Evolutionary conservation across 2,329 filamentous ascomycete genomes (phyloP).

Genomic region (Aureobasidium melanogenum): DNA sequence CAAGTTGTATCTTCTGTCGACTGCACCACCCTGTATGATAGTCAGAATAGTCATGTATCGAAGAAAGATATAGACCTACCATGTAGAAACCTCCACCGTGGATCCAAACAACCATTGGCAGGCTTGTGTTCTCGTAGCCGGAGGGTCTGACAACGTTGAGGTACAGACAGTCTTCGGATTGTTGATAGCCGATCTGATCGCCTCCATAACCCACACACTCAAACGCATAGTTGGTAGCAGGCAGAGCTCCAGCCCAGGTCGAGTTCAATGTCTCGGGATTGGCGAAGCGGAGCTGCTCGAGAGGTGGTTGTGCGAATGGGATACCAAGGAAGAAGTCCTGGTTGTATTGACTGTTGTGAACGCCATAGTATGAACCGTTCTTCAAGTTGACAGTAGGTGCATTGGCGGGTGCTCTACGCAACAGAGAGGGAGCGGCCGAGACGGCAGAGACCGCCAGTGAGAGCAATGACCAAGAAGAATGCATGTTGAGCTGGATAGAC

Average conservation of each 20-base stretch:
- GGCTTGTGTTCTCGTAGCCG: constrained; percentile 32
- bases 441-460: constrained; percentile 1
- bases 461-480: constrained; percentile 5
- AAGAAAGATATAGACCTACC: background rate
- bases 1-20: constrained; percentile 53
- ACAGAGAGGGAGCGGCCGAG: constrained; percentile 1
- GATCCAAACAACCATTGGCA: constrained; percentile 55
- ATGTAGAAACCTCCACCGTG: constrained; percentile 28
- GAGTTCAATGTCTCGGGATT: constrained; percentile 17
- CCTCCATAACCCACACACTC: constrained; percentile 28
- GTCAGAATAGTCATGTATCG: background rate
- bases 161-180: constrained; percentile 48
- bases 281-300: constrained; percentile 17
- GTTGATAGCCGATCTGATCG: constrained; percentile 20
- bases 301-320: constrained; percentile 20
- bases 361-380: constrained; percentile 36
- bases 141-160: constrained; percentile 51
- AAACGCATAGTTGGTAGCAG: constrained; percentile 30
- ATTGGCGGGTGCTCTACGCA: background rate
- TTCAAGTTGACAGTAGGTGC: constrained; percentile 29
- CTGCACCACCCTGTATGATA: constrained; percentile 33
- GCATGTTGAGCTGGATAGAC: background rate
- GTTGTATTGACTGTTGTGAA: constrained; percentile 29
- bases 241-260: constrained; percentile 28
- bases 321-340: constrained; percentile 35